These are phyloP conservation scores for Tremellales sp. DNA, from an alignment of 1,284 basidiomycete genomes.

Conservation along the genomic window DNA sequence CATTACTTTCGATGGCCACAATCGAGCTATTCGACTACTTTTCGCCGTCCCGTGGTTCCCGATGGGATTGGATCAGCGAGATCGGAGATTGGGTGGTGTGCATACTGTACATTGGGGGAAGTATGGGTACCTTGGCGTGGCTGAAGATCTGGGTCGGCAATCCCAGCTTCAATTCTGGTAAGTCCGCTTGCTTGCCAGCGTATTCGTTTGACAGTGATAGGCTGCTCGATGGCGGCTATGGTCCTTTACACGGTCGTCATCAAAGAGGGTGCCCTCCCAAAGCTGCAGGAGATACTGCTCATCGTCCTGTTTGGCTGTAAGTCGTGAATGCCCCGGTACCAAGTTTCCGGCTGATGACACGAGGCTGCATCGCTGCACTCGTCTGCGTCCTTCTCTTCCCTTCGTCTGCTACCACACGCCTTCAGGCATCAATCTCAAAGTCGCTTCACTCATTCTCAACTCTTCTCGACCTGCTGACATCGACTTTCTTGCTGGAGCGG, in stretches of 20 bases:
- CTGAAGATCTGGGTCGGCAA: constrained; percentile 77
- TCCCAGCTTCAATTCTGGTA: constrained; percentile 86
- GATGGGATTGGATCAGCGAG: constrained; percentile 43
- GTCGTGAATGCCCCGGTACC: constrained; percentile 1
- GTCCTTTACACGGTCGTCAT: constrained; percentile 81
- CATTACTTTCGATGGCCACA: constrained; percentile 71
- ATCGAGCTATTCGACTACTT: constrained; percentile 68
- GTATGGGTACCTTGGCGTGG: constrained; percentile 74
- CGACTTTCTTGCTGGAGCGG: constrained; percentile 73
- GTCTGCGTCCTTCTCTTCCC: constrained; percentile 81
- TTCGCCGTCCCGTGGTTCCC: constrained; percentile 35
- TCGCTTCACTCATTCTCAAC: constrained; percentile 84
- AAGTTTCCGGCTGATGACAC: neutral
- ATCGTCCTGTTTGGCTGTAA: constrained; percentile 68
- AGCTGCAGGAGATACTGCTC: constrained; percentile 66
- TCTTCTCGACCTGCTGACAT: constrained; percentile 71
- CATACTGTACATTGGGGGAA: constrained; percentile 73
- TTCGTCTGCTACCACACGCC: constrained; percentile 72
- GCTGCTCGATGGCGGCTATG: constrained; percentile 86
- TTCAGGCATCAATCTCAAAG: constrained; percentile 74
- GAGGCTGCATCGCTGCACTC: constrained; percentile 67
- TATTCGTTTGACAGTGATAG: constrained; percentile 48
- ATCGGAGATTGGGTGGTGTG: constrained; percentile 53
- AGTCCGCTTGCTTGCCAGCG: constrained; percentile 18
- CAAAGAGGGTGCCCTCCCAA: constrained; percentile 79